phyloP scores from a whole-genome alignment of 2,329 filamentous ascomycete genomes.

The Botrytis fabae region DNA sequence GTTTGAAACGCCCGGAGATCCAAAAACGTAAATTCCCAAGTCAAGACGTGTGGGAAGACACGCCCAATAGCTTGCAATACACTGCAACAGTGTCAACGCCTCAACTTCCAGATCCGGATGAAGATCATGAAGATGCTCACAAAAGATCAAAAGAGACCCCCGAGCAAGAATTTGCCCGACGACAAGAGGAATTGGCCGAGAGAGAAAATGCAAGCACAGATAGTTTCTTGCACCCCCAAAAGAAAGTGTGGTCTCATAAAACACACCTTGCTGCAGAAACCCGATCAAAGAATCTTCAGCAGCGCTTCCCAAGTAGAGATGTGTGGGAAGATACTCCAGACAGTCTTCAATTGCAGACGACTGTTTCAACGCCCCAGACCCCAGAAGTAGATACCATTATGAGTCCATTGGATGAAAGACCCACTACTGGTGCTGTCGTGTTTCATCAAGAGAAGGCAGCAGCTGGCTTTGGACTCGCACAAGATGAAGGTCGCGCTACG shows the following conservation, averaged over 20 bases:
- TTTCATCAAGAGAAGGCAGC: conserved; percentile 37
- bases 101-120: conserved; percentile 50
- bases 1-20: conserved; percentile 54
- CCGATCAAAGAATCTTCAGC: conserved; percentile 56
- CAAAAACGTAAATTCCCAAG: conserved; percentile 79
- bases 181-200: conserved; percentile 65
- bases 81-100: conserved; percentile 83
- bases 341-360: conserved; percentile 76
- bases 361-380: conserved; percentile 59
- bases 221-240: conserved; percentile 55
- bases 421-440: conserved; percentile 37
- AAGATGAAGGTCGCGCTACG: conserved; percentile 33
- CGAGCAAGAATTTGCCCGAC: conserved; percentile 64
- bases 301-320: conserved; percentile 86
- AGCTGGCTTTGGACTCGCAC: conserved; percentile 28
- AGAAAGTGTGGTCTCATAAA: conserved; percentile 52
- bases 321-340: conserved; percentile 95
- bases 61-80: conserved; percentile 78
- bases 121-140: conserved; percentile 42
- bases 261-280: conserved; percentile 53
- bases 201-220: conserved; percentile 49
- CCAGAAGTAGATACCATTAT: conserved; percentile 44
- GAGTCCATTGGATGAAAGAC: conserved; percentile 46
- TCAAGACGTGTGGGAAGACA: conserved; percentile 96
- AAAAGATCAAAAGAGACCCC: conserved; percentile 45